Percentiles rank a stretch among this genome's conserved stretches.
phyloP scores from a whole-genome alignment of 306 rosid species.

The Medicago arabica region DNA sequence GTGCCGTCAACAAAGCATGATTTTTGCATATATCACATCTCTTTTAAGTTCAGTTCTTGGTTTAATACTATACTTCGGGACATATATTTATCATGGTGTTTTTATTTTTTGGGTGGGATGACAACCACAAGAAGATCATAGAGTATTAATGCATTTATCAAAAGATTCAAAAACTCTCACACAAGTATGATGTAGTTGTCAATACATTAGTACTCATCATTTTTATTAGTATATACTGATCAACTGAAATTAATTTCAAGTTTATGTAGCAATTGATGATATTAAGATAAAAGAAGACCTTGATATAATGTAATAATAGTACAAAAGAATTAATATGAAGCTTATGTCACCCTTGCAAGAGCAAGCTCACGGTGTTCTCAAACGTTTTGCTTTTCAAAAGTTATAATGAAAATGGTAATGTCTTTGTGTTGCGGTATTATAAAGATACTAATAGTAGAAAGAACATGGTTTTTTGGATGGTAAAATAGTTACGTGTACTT shows the following conservation, averaged over 20 bases:
- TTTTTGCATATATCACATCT: not conserved
- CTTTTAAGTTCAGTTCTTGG: not conserved
- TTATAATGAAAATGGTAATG: not conserved
- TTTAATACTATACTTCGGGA: not conserved
- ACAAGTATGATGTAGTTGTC: not conserved
- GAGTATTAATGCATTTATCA: slow-evolving; percentile 22
- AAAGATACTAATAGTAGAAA: not conserved
- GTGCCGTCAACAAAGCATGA: slow-evolving; percentile 8
- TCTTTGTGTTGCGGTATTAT: not conserved
- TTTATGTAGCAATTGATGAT: not conserved
- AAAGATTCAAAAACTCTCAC: slow-evolving; percentile 11
- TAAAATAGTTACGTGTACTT: too few species aligned
- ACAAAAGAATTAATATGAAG: not conserved
- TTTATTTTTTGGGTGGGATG: slow-evolving; percentile 5
- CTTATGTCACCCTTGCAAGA: not conserved
- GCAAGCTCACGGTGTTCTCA: not conserved
- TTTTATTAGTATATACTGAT: too few species aligned
- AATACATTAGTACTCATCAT: too few species aligned
- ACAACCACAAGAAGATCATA: slow-evolving; percentile 7
- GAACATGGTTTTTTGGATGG: not conserved
- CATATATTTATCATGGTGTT: not conserved
- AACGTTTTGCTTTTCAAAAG: not conserved
- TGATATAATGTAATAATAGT: not conserved
- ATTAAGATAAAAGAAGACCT: not conserved
- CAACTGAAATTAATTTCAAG: not conserved